Evolutionary conservation across 352 stramenopile genomes (phyloP).

Genomic region (Phytophthora hybrid): DNA sequence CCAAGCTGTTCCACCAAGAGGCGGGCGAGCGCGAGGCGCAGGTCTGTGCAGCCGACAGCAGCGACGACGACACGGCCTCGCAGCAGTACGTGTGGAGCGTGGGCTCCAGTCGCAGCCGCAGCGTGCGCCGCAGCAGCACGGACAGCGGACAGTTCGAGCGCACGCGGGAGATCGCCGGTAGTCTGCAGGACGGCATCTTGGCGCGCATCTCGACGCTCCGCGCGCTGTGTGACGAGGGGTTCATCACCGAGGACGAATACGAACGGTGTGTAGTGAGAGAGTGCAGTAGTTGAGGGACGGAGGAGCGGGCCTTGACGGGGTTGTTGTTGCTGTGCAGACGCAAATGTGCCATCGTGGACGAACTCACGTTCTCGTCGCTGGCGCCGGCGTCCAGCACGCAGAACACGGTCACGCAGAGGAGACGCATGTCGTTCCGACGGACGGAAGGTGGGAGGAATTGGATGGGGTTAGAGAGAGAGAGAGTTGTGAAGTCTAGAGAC

Average conservation of each 20-base stretch:
- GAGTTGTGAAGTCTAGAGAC: background rate
- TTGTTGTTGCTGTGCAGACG: conserved; percentile 46
- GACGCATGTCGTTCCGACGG: conserved; percentile 41
- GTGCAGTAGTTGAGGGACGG: background rate
- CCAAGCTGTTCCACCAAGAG: conserved; percentile 35
- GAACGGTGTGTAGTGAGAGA: conserved; percentile 48
- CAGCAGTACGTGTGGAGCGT: conserved; percentile 39
- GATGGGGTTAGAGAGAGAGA: too few relatives aligned
- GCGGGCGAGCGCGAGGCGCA: conserved; percentile 33
- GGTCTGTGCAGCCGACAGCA: conserved; percentile 12
- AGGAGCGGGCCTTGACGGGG: background rate
- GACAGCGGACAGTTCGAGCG: conserved; percentile 43
- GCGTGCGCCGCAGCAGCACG: conserved; percentile 10
- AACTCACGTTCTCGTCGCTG: conserved; percentile 65
- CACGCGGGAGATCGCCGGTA: conserved; percentile 47
- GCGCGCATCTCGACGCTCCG: conserved; percentile 76
- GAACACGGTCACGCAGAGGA: conserved; percentile 44
- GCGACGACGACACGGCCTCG: conserved; percentile 14
- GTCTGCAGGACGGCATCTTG: conserved; percentile 65
- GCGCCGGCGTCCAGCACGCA: conserved; percentile 35
- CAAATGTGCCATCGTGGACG: conserved; percentile 80
- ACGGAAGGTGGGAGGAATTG: conserved; percentile 36
- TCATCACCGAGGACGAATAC: conserved; percentile 83
- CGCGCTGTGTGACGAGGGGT: conserved; percentile 81
- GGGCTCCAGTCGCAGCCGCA: conserved; percentile 19